Evolutionary conservation across 805 yeast species (phyloP), one percentile per base, ranked within the genome.

Genomic region (Diddensiella caesifluorescens): DNA sequence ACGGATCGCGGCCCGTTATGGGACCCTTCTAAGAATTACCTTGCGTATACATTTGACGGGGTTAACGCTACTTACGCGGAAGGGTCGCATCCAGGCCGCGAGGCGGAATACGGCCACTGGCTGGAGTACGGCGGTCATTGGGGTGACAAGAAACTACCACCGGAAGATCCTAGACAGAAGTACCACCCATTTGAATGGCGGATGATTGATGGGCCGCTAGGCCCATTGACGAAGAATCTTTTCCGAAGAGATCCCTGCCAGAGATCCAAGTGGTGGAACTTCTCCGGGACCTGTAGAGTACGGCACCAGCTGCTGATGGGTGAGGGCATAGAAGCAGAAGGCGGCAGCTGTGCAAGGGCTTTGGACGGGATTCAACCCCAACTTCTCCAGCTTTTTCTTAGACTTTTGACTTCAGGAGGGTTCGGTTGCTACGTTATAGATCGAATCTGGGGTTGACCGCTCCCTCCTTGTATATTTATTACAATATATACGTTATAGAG

Each of bases 1-100:
- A 87, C 98, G 1, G 98, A 90, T 61, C 70, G 95, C 33, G 98
- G 98, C 1, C 83, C 94, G 2, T 67, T 90, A 54, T 90, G 98
- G 98, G 94, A 90, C 59, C 97, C 97, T 0, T 67, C 87, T 0
- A 65, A 74, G 57, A 90, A 92, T 57, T 85, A 74, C 55, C 65
- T 86, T 46, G 94, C 87, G 0, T 90, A 90, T 62, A 80, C 87
- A 0, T 83, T 71, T 60, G 85, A 85, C 53, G 92, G 89, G 1
- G 56, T 48, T 1, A 54, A 52, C 4, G 67, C 79, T 3, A 73
- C 9, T 61, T 74, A 39, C 3, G 63, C 59, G 6, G 60, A 61
- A 35, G 67, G 66, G n/a, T 27, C 60, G 3, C 69, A 66, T 27
- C 65, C 66, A 0, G 79, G 75, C 5, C 61, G 86, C 36, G 87